phyloP scores from a whole-genome alignment of 2,329 filamentous ascomycete genomes.

The Fonsecaea monophora region DNA sequence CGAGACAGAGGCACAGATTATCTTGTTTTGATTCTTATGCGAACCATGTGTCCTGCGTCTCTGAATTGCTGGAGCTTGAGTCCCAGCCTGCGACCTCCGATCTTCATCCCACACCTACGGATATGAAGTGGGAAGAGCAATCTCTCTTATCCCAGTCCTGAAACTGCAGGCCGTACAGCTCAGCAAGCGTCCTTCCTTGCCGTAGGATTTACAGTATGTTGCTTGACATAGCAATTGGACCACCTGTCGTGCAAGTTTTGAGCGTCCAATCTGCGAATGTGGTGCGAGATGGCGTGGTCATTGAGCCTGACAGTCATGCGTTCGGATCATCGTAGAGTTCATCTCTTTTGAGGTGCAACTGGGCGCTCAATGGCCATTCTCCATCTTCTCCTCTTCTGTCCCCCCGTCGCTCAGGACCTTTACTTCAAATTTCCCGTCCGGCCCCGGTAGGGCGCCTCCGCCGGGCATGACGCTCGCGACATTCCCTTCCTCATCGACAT shows the following conservation, averaged over 20 bases:
- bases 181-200: background rate
- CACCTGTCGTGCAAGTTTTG: background rate
- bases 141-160: background rate
- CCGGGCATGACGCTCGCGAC: constrained; percentile 86
- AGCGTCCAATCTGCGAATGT: background rate
- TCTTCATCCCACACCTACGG: background rate
- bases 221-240: background rate
- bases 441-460: constrained; percentile 28
- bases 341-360: background rate
- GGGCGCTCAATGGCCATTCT: constrained; percentile 32
- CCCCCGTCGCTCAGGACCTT: constrained; percentile 26
- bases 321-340: background rate
- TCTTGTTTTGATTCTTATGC: background rate
- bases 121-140: background rate
- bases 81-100: background rate
- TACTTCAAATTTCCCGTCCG: constrained; percentile 18
- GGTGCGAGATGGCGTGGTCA: background rate
- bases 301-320: background rate
- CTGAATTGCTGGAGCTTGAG: background rate
- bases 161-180: background rate
- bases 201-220: background rate
- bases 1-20: background rate
- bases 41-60: background rate
- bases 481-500: constrained; percentile 89
- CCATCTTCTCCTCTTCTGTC: constrained; percentile 16